Conservation (phyloP, 805 yeast species). For the Cephaloascus albidus region DNA sequence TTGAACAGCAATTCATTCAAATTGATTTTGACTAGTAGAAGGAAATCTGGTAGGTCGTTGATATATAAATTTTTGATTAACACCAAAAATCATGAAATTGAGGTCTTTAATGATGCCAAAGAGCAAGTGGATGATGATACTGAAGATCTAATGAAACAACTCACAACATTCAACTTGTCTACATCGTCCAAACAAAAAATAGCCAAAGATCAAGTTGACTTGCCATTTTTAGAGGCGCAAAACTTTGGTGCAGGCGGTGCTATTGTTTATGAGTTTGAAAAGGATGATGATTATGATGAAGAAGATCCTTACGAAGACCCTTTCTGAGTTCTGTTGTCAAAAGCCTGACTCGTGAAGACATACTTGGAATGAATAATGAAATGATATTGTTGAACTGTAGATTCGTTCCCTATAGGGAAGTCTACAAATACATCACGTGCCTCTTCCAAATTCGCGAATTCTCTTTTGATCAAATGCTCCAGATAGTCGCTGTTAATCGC, state of each 20-base stretch:
- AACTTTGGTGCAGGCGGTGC: constrained; percentile 74
- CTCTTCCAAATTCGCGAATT: too few species aligned
- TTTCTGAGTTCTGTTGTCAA: too few species aligned
- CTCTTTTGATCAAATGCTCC: too few species aligned
- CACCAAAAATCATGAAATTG: constrained; percentile 31
- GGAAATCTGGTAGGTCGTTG: constrained; percentile 80
- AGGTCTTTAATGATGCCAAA: constrained; percentile 11
- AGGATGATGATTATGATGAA: constrained; percentile 96
- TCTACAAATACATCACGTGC: too few species aligned
- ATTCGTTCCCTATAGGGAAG: too few species aligned
- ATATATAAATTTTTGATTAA: constrained; percentile 47
- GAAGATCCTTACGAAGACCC: constrained; percentile 98
- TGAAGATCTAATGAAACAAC: constrained; percentile 48
- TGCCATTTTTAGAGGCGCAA: constrained; percentile 91
- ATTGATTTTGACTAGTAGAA: constrained; percentile 50
- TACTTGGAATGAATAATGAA: too few species aligned
- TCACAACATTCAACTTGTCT: constrained; percentile 82
- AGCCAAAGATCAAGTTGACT: constrained; percentile 77
- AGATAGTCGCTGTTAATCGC: too few species aligned
- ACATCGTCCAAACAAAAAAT: constrained; percentile 66
- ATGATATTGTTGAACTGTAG: too few species aligned
- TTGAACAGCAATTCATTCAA: constrained; percentile 38
- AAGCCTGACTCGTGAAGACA: too few species aligned
- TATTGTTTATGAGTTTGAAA: constrained; percentile 89
- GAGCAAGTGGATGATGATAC: constrained; percentile 26